A percentile compares a stretch with the other conserved stretches of the same genome.
Conservation (phyloP, 169 alveolate genomes). For the Plasmodium gonderi region DNA sequence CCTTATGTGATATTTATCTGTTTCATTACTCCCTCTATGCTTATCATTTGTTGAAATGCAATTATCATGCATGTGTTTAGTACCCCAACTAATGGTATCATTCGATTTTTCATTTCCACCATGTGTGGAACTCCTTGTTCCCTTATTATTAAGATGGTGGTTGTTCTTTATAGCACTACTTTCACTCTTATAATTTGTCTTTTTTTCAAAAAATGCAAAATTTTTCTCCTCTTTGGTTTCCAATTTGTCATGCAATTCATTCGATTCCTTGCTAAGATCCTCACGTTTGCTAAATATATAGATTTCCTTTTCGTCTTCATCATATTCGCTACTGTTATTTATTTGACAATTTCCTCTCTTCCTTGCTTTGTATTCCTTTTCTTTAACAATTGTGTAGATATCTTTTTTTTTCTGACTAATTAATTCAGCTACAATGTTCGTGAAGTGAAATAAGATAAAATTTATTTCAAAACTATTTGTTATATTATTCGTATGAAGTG, state of each 20-base stretch:
- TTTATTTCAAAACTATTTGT: constrained; percentile 67
- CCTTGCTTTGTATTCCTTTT: constrained; percentile 25
- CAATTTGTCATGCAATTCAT: no score
- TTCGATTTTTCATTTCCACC: no score
- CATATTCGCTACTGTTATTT: neutral
- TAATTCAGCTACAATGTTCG: neutral
- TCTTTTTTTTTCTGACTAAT: constrained; percentile 36
- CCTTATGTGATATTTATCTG: neutral
- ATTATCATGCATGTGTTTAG: no score
- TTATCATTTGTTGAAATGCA: neutral
- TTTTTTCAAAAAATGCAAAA: no score
- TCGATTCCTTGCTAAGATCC: no score
- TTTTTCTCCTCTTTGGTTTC: no score
- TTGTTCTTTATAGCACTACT: no score
- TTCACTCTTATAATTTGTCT: no score
- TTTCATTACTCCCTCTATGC: neutral
- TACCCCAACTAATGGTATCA: no score
- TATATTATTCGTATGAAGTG: constrained; percentile 55
- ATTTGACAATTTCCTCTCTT: neutral
- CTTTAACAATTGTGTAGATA: constrained; percentile 48
- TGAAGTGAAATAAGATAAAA: constrained; percentile 20
- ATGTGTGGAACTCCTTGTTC: no score
- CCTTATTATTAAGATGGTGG: no score
- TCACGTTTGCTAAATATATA: no score
- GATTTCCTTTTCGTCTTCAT: neutral